Conservation (phyloP, 1,139 yeast genomes). For the Protomyces gravidus region DNA sequence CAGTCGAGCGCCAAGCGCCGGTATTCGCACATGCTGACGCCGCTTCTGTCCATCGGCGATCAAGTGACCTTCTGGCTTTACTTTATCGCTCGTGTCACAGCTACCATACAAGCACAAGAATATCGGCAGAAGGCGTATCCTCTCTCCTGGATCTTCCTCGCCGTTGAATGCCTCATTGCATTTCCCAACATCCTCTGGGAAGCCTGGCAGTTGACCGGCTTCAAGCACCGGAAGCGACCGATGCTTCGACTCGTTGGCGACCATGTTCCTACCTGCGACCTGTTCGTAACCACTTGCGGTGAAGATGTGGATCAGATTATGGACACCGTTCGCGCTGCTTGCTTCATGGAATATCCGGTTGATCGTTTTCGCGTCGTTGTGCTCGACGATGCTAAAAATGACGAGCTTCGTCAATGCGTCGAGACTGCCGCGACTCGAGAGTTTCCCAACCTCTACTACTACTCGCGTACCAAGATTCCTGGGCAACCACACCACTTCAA, state of each 20-base stretch:
- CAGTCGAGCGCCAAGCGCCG: neutral
- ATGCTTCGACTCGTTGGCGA: conserved; percentile 3
- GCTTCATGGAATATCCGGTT: neutral
- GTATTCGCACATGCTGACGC: neutral
- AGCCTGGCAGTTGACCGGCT: neutral
- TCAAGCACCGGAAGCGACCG: conserved; percentile 4
- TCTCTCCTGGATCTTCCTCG: conserved; percentile 3
- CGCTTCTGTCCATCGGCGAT: neutral
- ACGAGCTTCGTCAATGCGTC: neutral
- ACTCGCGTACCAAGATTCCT: conserved; percentile 3
- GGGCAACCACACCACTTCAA: conserved; percentile 12
- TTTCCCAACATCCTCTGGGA: neutral
- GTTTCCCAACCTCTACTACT: conserved; percentile 7
- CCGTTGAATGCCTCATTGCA: neutral
- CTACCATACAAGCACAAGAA: conserved; percentile 1
- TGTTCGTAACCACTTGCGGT: conserved; percentile 1
- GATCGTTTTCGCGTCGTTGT: conserved; percentile 10
- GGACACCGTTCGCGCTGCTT: conserved; percentile 5
- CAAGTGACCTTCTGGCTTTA: conserved; percentile 2
- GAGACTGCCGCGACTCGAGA: neutral
- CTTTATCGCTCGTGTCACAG: neutral
- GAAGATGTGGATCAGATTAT: neutral
- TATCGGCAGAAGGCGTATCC: neutral
- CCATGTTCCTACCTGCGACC: neutral
- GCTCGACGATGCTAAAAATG: conserved; percentile 3